Evolutionary conservation across 345 rosid genomes (phyloP), one percentile per base, ranked within the genome.

Genomic region (Gossypium bickii): DNA sequence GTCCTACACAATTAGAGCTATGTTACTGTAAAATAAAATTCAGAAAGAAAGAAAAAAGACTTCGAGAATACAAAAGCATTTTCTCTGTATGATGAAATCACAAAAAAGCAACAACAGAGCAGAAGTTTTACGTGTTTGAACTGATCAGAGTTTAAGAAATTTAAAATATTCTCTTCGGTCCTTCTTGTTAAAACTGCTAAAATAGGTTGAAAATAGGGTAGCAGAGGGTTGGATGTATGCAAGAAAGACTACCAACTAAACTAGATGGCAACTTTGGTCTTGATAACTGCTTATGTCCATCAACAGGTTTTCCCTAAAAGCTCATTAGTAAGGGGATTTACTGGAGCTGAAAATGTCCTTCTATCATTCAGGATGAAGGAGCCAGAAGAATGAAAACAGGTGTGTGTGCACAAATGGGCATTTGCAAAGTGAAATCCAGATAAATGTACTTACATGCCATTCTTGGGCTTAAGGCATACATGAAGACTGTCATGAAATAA

Each of bases 381-480:
- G 24, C 15, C 61, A 73, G 8, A 22, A 45, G 45, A n/a, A 60
- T 27, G 20, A 48, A 48, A 67, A 20, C 57, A 67, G 41, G 51
- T 22, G 8, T 24, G 71, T 4, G 20, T 17, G 49, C 18, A 44
- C 56, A 24, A 13, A 29, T 47, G 70, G 44, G 57, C 13, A 27
- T 48, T 52, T 15, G 44, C 48, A 64, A 9, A 71, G 15, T 17
- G 22, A 74, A 74, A 34, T 24, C 62, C 57, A 71, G 55, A 62
- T 68, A 47, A 11, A 10, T 6, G 24, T 60, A 86, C 98, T 89
- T 86, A 95, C 98, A 93, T 79, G 99, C 98, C 99, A 93, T 95
- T 84, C 99, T 88, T 48, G 99, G 99, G 85, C 99, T 95, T 70
- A 95, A 0, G 27, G 87, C 82, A 81, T 95, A 95, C 92, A 95